Evolutionary conservation across 192 early-diverging fungal species (phyloP).

Genomic region (Lunasporangiospora selenospora): DNA sequence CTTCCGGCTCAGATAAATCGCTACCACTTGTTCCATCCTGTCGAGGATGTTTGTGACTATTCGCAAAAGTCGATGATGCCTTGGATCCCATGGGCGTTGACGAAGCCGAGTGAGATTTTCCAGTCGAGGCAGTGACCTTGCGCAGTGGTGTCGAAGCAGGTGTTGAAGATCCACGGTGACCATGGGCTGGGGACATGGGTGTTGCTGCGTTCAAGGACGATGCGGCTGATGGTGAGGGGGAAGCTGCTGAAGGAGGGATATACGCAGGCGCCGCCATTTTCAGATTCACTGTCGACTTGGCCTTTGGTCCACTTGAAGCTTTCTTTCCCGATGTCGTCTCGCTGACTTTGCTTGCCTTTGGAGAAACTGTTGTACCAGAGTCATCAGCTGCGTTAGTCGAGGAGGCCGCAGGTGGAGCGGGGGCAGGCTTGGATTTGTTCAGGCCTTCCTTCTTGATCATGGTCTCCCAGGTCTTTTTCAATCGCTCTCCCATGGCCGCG

Average conservation of each 20-base stretch:
- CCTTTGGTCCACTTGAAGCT: too few relatives aligned
- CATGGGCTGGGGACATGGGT: background rate
- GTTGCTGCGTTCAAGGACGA: too few relatives aligned
- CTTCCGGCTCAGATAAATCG: constrained; percentile 39
- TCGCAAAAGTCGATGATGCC: background rate
- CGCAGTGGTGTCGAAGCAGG: constrained; percentile 25
- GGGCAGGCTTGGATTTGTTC: constrained; percentile 8
- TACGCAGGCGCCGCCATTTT: constrained; percentile 38
- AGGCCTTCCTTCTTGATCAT: constrained; percentile 44
- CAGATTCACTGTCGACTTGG: too few relatives aligned
- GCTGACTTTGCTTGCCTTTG: too few relatives aligned
- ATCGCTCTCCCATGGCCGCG: constrained; percentile 59
- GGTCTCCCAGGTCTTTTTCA: constrained; percentile 56
- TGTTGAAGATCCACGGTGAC: constrained; percentile 31
- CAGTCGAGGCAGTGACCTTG: constrained; percentile 12
- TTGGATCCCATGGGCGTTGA: constrained; percentile 10
- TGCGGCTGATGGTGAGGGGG: constrained; percentile 7
- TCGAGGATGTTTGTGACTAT: constrained; percentile 17
- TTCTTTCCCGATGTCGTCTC: too few relatives aligned
- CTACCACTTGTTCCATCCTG: constrained; percentile 25
- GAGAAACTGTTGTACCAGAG: too few relatives aligned
- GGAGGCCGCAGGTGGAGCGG: background rate
- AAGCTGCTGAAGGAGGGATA: constrained; percentile 16
- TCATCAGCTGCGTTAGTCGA: too few relatives aligned
- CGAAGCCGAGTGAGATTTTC: background rate